Evolutionary conservation across 768 basidiomycete species (phyloP).

Genomic region (Arthromyces matolae): DNA sequence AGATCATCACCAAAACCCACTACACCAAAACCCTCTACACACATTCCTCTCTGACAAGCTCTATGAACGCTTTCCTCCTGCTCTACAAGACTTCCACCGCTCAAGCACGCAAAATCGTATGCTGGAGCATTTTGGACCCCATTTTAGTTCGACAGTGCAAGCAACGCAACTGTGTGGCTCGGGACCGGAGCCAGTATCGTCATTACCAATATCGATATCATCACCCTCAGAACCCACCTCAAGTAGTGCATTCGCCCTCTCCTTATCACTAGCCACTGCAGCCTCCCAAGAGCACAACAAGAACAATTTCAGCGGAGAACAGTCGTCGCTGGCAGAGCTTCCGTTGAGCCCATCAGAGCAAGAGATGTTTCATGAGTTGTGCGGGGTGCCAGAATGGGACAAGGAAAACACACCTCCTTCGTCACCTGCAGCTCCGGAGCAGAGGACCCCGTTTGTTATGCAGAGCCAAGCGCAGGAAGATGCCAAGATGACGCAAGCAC

Average conservation of each 20-base stretch:
- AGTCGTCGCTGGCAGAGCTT: slow-evolving; percentile 30
- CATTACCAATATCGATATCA: no score
- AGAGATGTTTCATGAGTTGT: slow-evolving; percentile 65
- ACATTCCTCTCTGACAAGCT: slow-evolving; percentile 62
- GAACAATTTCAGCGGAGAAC: slow-evolving; percentile 12
- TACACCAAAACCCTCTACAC: slow-evolving; percentile 34
- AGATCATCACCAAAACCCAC: slow-evolving; percentile 47
- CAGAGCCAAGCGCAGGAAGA: no score
- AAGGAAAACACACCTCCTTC: slow-evolving; percentile 25
- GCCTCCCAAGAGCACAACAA: slow-evolving; percentile 12
- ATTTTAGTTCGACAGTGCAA: slow-evolving; percentile 51
- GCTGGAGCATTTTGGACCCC: slow-evolving; percentile 62
- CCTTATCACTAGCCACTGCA: slow-evolving; percentile 7
- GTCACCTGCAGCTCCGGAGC: slow-evolving; percentile 11
- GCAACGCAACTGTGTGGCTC: slow-evolving; percentile 29
- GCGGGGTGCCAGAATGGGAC: slow-evolving; percentile 56
- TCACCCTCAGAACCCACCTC: no score
- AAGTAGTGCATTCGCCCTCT: slow-evolving; percentile 9
- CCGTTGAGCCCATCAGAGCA: slow-evolving; percentile 70
- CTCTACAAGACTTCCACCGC: slow-evolving; percentile 55
- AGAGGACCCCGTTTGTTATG: slow-evolving; percentile 7
- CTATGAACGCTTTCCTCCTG: slow-evolving; percentile 58
- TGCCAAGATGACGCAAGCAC: not conserved
- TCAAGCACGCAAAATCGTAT: slow-evolving; percentile 43
- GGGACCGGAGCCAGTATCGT: slow-evolving; percentile 5